A percentile compares a stretch with the other conserved stretches of the same genome.
Evolutionary conservation across 805 yeast genomes (phyloP).

Genomic region (Ogataea wickerhamii): DNA sequence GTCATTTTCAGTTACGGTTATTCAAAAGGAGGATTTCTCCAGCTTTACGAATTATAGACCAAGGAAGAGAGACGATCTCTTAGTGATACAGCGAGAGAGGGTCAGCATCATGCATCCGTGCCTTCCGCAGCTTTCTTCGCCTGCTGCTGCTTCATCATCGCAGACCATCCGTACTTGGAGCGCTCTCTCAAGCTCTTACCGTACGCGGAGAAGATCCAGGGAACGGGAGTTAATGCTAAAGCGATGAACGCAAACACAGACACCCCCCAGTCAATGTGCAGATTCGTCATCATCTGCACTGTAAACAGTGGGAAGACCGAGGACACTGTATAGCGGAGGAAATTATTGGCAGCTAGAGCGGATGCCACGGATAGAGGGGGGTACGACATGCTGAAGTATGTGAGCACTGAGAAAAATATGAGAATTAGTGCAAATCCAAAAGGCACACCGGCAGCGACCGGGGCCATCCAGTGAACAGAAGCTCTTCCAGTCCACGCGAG

Average conservation of each 20-base stretch:
- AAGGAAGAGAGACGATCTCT: too few relatives aligned
- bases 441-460: slow-evolving; percentile 72
- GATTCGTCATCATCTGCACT: slow-evolving; percentile 71
- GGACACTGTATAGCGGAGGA: slow-evolving; percentile 70
- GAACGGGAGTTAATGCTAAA: slow-evolving; percentile 68
- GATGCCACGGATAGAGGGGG: slow-evolving; percentile 79
- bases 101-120: too few relatives aligned
- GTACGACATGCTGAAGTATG: slow-evolving; percentile 66
- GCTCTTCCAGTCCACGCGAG: slow-evolving; percentile 70
- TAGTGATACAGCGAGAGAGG: too few relatives aligned
- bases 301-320: slow-evolving; percentile 84
- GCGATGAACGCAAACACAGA: slow-evolving; percentile 64
- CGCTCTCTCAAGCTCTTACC: slow-evolving; percentile 54
- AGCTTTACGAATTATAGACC: too few relatives aligned
- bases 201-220: slow-evolving; percentile 60
- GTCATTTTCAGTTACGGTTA: too few relatives aligned
- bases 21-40: too few relatives aligned
- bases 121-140: not conserved
- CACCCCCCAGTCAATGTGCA: slow-evolving; percentile 79
- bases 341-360: slow-evolving; percentile 86
- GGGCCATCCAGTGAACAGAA: slow-evolving; percentile 71
- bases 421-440: slow-evolving; percentile 72
- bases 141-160: slow-evolving; percentile 27
- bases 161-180: slow-evolving; percentile 60
- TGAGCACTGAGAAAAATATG: slow-evolving; percentile 65